A percentile compares a stretch with the other conserved stretches of the same genome.
phyloP scores from a whole-genome alignment of 192 early-diverging fungal genomes.

The Coemansia sp. region DNA sequence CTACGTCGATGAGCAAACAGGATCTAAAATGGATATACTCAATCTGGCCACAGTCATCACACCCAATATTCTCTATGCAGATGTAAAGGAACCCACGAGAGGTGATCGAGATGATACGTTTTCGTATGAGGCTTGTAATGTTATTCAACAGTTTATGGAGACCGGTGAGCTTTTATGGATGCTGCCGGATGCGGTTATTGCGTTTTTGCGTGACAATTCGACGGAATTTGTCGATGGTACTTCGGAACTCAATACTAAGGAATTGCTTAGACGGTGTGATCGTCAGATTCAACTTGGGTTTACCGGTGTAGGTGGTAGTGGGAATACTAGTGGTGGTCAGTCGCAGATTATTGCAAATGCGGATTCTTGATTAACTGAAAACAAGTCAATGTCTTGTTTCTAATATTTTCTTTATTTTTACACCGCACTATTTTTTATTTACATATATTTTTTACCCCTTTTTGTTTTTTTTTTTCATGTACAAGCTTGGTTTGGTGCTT shows the following conservation, averaged over 20 bases:
- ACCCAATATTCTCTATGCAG: slow-evolving; percentile 88
- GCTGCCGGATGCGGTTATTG: slow-evolving; percentile 54
- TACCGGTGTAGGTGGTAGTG: background rate
- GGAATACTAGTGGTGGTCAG: background rate
- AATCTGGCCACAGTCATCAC: slow-evolving; percentile 94
- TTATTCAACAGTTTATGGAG: slow-evolving; percentile 66
- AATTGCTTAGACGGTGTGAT: slow-evolving; percentile 49
- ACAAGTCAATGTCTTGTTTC: no score
- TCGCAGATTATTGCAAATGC: background rate
- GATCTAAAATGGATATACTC: slow-evolving; percentile 89
- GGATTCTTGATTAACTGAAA: no score
- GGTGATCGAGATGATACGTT: slow-evolving; percentile 66
- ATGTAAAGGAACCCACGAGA: slow-evolving; percentile 77
- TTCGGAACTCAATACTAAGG: slow-evolving; percentile 52
- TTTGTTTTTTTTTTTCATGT: background rate
- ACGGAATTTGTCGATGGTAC: slow-evolving; percentile 43
- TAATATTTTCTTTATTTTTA: no score
- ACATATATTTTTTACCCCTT: background rate
- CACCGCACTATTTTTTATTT: background rate
- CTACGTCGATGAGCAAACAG: slow-evolving; percentile 65
- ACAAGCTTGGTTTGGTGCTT: background rate
- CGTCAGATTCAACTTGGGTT: slow-evolving; percentile 23
- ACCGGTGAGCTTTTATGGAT: slow-evolving; percentile 67
- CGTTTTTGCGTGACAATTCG: slow-evolving; percentile 44
- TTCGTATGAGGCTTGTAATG: slow-evolving; percentile 67